A percentile compares a stretch with the other conserved stretches of the same genome.
Evolutionary conservation across 2,329 filamentous ascomycete genomes (phyloP).

Genomic region (Passalora sequoiae): DNA sequence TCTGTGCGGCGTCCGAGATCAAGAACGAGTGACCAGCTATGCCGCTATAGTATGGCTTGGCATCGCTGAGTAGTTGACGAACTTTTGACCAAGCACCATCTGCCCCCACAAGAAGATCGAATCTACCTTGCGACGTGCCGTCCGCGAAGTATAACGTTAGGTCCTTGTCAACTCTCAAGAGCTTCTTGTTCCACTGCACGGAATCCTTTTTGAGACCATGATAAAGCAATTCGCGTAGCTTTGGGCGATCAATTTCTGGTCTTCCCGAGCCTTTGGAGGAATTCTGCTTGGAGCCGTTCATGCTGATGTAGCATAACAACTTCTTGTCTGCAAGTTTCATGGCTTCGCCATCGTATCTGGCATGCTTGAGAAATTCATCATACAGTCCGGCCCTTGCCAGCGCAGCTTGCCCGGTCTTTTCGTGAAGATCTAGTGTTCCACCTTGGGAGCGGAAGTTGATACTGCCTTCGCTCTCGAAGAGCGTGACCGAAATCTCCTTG

Average conservation of each 20-base stretch:
- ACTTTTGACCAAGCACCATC: slow-evolving; percentile 43
- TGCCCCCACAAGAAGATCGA: slow-evolving; percentile 42
- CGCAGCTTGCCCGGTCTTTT: slow-evolving; percentile 27
- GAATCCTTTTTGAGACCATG: slow-evolving; percentile 27
- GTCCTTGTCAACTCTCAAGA: slow-evolving; percentile 20
- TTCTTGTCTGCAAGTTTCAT: slow-evolving; percentile 40
- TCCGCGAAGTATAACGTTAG: slow-evolving; percentile 32
- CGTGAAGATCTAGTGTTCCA: slow-evolving; percentile 31
- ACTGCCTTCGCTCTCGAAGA: slow-evolving; percentile 29
- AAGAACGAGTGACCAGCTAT: slow-evolving; percentile 32
- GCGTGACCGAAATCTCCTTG: slow-evolving; percentile 24
- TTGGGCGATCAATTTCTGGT: slow-evolving; percentile 36
- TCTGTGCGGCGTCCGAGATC: slow-evolving; percentile 28
- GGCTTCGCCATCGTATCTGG: slow-evolving; percentile 34
- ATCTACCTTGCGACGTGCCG: slow-evolving; percentile 32
- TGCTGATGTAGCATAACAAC: slow-evolving; percentile 27
- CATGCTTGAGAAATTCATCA: slow-evolving; percentile 25
- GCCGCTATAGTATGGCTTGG: slow-evolving; percentile 36
- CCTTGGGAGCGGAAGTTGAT: slow-evolving; percentile 25
- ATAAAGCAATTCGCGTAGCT: slow-evolving; percentile 33
- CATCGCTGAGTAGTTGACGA: slow-evolving; percentile 30
- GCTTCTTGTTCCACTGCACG: slow-evolving; percentile 34
- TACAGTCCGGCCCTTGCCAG: slow-evolving; percentile 26
- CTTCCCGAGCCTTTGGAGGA: slow-evolving; percentile 21
- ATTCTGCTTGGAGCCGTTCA: slow-evolving; percentile 21